phyloP scores from a whole-genome alignment of 179 eudicot genomes.

The Patellifolia procumbens region DNA sequence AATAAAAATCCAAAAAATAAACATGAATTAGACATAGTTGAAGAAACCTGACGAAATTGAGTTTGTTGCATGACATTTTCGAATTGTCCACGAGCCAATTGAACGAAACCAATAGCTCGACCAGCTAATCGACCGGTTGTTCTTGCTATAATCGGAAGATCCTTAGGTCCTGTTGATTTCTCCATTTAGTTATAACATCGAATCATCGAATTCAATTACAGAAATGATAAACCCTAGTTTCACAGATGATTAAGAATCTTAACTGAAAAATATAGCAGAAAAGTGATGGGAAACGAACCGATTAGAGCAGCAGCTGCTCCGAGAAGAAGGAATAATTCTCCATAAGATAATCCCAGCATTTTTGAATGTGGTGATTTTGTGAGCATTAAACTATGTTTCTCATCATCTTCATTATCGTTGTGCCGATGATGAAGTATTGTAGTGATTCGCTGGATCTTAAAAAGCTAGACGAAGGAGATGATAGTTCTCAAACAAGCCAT shows the following conservation, averaged over 20 bases:
- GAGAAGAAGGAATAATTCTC: conserved; percentile 68
- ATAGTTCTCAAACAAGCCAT: too few relatives aligned
- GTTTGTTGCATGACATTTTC: conserved; percentile 72
- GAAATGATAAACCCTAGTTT: too few relatives aligned
- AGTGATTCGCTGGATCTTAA: too few relatives aligned
- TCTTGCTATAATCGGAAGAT: conserved; percentile 67
- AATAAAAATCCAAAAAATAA: too few relatives aligned
- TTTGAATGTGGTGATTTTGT: not conserved
- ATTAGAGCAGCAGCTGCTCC: conserved; percentile 90
- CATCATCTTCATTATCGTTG: too few relatives aligned
- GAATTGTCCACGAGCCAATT: conserved; percentile 84
- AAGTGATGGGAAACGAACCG: conserved; percentile 45
- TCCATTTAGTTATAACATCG: not conserved
- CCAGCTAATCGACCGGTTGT: conserved; percentile 78
- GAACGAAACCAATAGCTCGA: conserved; percentile 80
- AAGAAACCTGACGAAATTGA: conserved; percentile 71
- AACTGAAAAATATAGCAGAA: too few relatives aligned
- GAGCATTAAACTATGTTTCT: too few relatives aligned
- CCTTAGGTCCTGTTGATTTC: conserved; percentile 67
- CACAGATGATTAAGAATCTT: too few relatives aligned
- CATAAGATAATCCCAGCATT: conserved; percentile 89
- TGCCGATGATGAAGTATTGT: too few relatives aligned
- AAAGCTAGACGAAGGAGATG: too few relatives aligned
- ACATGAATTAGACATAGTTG: not conserved
- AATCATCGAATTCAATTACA: not conserved